Evolutionary conservation across 106 monocot species (phyloP).

Genomic region (Allium cepa): DNA sequence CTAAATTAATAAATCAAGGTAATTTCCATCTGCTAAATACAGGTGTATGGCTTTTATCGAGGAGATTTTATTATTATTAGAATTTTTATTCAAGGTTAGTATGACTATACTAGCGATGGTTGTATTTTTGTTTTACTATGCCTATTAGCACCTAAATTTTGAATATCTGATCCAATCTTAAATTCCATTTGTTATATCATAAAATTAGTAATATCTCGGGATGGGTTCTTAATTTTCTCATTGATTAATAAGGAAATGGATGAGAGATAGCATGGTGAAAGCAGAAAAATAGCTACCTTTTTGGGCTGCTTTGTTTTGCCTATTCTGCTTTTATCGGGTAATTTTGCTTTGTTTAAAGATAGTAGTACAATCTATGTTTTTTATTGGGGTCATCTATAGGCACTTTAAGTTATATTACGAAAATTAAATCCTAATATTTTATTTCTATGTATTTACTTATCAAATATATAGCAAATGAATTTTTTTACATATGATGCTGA

Average conservation of each 20-base stretch:
- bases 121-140: no score
- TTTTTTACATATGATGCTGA: no score
- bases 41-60: no score
- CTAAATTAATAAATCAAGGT: no score
- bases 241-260: slow-evolving; percentile 2
- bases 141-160: not conserved
- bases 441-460: no score
- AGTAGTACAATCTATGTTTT: not conserved
- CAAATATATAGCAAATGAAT: no score
- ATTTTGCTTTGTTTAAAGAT: not conserved
- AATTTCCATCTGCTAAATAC: no score
- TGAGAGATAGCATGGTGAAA: not conserved
- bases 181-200: not conserved
- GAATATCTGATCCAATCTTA: not conserved
- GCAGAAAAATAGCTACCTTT: slow-evolving; percentile 20
- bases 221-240: slow-evolving; percentile 10
- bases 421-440: no score
- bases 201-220: not conserved
- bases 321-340: slow-evolving; percentile 36
- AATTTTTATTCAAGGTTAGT: no score
- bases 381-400: not conserved
- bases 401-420: no score
- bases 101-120: no score
- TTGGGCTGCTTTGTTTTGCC: slow-evolving; percentile 37
- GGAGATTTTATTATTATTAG: no score